These are phyloP conservation scores for Tuber melanosporum DNA, from an alignment of 495 filamentous ascomycete genomes.

Conservation along the genomic window DNA sequence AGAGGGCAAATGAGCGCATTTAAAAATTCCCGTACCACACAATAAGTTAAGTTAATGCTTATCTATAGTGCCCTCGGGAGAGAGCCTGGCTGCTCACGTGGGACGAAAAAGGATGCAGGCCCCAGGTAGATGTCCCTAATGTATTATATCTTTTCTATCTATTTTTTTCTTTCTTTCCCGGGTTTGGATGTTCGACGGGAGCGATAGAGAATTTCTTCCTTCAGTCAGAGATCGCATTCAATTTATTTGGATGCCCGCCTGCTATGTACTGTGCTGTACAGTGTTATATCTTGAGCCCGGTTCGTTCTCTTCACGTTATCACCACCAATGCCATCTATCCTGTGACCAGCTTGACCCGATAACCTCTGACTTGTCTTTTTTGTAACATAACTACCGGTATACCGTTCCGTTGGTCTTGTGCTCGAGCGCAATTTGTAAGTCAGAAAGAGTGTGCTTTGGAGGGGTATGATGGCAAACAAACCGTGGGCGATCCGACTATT, in stretches of 20 bases:
- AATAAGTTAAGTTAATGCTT: not conserved
- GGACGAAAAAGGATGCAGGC: not conserved
- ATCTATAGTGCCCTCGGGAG: not conserved
- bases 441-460: not conserved
- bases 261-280: not conserved
- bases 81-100: constrained; percentile 2
- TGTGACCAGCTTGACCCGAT: not conserved
- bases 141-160: not conserved
- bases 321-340: not conserved
- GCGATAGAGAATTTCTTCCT: not conserved
- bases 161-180: not conserved
- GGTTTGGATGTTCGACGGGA: not conserved
- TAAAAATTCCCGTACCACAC: not conserved
- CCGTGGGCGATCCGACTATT: not conserved
- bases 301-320: not conserved
- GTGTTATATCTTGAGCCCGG: not conserved
- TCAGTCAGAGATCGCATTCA: not conserved
- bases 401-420: not conserved
- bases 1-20: not conserved
- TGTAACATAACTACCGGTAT: not conserved
- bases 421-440: not conserved
- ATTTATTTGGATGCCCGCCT: not conserved
- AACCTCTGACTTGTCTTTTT: not conserved
- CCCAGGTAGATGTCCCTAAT: not conserved
- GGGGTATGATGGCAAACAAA: not conserved